Conservation (phyloP, 1,139 yeast species). For the Pichia sp. region DNA sequence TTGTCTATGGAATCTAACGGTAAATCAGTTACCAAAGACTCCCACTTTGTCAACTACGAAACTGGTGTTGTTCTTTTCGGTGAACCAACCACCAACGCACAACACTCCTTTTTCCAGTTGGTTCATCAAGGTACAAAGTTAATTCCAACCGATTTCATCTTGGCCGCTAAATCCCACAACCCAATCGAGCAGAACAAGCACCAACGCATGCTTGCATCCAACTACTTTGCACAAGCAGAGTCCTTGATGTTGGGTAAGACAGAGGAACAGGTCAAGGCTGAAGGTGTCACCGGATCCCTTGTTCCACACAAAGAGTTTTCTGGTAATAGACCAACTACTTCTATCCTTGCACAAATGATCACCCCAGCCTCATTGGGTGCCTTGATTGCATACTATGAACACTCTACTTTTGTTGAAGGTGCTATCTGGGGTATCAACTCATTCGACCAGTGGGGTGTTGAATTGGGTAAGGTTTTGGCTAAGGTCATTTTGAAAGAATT, state of each 20-base stretch:
- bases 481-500: conserved; percentile 91
- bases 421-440: conserved; percentile 99
- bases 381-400: conserved; percentile 95
- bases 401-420: conserved; percentile 94
- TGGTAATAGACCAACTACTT: conserved; percentile 98
- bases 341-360: conserved; percentile 89
- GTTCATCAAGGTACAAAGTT: conserved; percentile 98
- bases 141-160: conserved; percentile 92
- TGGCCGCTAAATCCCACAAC: conserved; percentile 97
- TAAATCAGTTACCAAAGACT: conserved; percentile 91
- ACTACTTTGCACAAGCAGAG: conserved; percentile 97
- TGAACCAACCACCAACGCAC: conserved; percentile 98
- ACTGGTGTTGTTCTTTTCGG: conserved; percentile 95
- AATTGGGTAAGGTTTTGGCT: conserved; percentile 95
- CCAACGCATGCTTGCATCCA: conserved; percentile 96
- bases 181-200: conserved; percentile 92
- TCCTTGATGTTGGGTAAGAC: conserved; percentile 96
- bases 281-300: conserved; percentile 81
- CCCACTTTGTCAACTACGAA: conserved; percentile 86
- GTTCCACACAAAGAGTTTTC: conserved; percentile 94
- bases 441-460: conserved; percentile 99
- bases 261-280: conserved; percentile 76
- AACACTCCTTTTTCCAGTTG: conserved; percentile 98
- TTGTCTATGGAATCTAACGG: conserved; percentile 99
- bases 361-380: conserved; percentile 96